phyloP scores from a whole-genome alignment of 257 asterid species.

The Hygrophila difformis region DNA sequence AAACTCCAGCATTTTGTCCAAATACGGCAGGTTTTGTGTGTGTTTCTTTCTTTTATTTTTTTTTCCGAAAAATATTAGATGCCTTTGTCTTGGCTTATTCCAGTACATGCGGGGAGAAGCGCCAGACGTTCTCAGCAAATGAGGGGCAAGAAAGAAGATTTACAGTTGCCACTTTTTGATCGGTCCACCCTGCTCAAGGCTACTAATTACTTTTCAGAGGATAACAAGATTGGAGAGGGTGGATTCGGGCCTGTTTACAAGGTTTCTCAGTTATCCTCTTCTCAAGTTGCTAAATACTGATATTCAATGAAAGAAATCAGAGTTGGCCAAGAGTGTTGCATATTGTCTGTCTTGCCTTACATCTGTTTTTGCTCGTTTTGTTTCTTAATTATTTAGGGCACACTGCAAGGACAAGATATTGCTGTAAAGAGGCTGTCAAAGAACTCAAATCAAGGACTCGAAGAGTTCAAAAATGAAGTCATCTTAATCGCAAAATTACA shows the following conservation, averaged over 20 bases:
- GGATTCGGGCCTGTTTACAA: conserved; percentile 26
- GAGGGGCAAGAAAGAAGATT: conserved; percentile 6
- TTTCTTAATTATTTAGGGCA: too few relatives aligned
- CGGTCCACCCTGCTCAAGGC: conserved; percentile 13
- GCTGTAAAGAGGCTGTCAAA: conserved; percentile 24
- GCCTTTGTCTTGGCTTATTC: too few relatives aligned
- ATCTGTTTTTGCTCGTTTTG: neutral
- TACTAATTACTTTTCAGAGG: conserved; percentile 10
- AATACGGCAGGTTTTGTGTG: neutral
- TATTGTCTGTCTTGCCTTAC: too few relatives aligned
- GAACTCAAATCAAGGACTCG: conserved; percentile 20
- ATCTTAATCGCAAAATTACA: conserved; percentile 12
- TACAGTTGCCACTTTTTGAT: conserved; percentile 15
- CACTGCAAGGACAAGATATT: conserved; percentile 14
- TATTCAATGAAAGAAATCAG: too few relatives aligned
- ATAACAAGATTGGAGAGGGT: conserved; percentile 21
- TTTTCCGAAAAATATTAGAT: too few relatives aligned
- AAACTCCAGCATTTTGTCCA: neutral
- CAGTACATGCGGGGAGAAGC: conserved; percentile 6
- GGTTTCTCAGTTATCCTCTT: neutral
- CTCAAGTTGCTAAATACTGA: neutral
- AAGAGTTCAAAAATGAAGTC: too few relatives aligned
- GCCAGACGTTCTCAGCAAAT: too few relatives aligned
- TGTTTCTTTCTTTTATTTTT: too few relatives aligned
- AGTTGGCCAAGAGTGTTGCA: too few relatives aligned